phyloP scores from a whole-genome alignment of 805 yeast genomes.

The Candida xyloterini region DNA sequence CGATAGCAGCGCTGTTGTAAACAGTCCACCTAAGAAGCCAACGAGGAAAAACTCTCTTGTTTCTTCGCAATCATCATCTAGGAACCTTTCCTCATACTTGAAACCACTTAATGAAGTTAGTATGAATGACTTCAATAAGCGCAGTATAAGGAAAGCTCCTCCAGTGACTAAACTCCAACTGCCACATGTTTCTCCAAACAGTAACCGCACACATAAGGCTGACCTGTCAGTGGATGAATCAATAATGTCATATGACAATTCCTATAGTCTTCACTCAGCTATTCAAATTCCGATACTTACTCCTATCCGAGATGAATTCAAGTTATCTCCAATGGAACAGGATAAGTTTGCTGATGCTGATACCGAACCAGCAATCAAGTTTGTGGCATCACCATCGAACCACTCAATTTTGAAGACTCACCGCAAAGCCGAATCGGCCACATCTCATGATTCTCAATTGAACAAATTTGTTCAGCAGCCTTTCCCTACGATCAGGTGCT shows the following conservation, averaged over 20 bases:
- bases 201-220: slow-evolving; percentile 17
- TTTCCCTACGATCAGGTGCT: slow-evolving; percentile 24
- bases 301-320: slow-evolving; percentile 23
- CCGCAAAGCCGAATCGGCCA: slow-evolving; percentile 27
- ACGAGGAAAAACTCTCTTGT: background rate
- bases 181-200: background rate
- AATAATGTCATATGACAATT: slow-evolving; percentile 24
- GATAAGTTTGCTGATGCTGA: slow-evolving; percentile 34
- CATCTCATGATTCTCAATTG: slow-evolving; percentile 25
- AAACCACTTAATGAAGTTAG: slow-evolving; percentile 13
- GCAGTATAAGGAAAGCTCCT: background rate
- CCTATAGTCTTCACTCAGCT: slow-evolving; percentile 33
- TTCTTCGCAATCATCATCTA: slow-evolving; percentile 23
- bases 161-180: background rate
- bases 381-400: slow-evolving; percentile 11
- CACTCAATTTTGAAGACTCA: slow-evolving; percentile 24
- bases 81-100: slow-evolving; percentile 27
- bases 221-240: slow-evolving; percentile 28
- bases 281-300: slow-evolving; percentile 27
- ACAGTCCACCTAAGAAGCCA: background rate
- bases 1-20: background rate
- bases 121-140: slow-evolving; percentile 21
- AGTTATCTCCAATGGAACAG: slow-evolving; percentile 3
- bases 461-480: slow-evolving; percentile 19
- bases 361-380: slow-evolving; percentile 6